Evolutionary conservation across 164 flowering plant species (phyloP).

Genomic region (Dillenia turbinata): DNA sequence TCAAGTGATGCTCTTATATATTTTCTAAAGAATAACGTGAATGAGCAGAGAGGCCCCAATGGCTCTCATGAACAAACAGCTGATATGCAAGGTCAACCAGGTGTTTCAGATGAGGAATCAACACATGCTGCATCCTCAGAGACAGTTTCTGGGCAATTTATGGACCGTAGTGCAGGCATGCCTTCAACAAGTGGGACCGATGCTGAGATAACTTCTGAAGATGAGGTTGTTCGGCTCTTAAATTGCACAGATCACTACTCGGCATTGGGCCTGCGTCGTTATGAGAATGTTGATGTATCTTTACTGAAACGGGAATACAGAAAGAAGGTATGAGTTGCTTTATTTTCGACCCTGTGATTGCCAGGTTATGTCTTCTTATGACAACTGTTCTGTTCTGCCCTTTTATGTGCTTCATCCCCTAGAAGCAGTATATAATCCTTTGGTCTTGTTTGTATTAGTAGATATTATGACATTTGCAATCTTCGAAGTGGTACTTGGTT

Average conservation of each 20-base stretch:
- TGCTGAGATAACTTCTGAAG: conserved; percentile 78
- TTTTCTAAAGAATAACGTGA: conserved; percentile 55
- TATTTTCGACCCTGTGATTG: too few relatives aligned
- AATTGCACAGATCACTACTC: conserved; percentile 87
- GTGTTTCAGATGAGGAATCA: conserved; percentile 36
- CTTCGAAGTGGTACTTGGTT: too few relatives aligned
- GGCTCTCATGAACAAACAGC: conserved; percentile 37
- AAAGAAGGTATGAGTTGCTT: conserved; percentile 56
- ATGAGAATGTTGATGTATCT: conserved; percentile 60
- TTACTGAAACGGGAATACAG: conserved; percentile 80
- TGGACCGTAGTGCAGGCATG: conserved; percentile 61
- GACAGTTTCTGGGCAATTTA: conserved; percentile 33
- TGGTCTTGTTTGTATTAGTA: too few relatives aligned
- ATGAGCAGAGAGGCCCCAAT: conserved; percentile 41
- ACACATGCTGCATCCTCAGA: conserved; percentile 39
- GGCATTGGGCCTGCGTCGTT: conserved; percentile 76
- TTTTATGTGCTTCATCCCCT: neutral
- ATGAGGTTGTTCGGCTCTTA: conserved; percentile 81
- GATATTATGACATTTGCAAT: too few relatives aligned
- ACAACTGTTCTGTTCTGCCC: neutral
- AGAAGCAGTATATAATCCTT: too few relatives aligned
- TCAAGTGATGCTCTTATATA: conserved; percentile 81
- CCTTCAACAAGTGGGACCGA: conserved; percentile 91
- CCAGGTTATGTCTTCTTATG: too few relatives aligned
- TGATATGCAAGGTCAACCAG: conserved; percentile 36